These are phyloP conservation scores for Yamadazyma scolyti DNA, from an alignment of 805 yeast genomes.

Conservation along the genomic window DNA sequence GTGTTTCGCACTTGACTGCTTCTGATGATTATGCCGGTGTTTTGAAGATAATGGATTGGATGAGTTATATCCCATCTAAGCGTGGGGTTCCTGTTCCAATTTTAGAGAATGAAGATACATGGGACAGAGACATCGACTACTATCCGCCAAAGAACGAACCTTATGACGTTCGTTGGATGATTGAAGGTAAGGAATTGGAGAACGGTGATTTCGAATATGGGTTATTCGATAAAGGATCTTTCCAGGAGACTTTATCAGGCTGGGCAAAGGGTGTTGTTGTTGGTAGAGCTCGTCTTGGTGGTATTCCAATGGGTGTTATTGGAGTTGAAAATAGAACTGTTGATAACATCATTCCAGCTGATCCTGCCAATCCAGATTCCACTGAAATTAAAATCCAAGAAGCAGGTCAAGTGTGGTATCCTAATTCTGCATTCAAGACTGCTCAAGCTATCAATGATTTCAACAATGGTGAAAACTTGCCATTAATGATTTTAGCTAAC, in stretches of 20 bases:
- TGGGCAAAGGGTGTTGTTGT: slow-evolving; percentile 99
- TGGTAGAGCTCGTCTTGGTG: slow-evolving; percentile 98
- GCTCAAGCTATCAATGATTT: slow-evolving; percentile 98
- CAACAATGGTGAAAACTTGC: slow-evolving; percentile 97
- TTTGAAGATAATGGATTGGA: slow-evolving; percentile 90
- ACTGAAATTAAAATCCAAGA: slow-evolving; percentile 85
- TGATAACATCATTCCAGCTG: slow-evolving; percentile 92
- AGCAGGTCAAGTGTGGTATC: slow-evolving; percentile 99
- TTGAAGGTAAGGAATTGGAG: slow-evolving; percentile 73
- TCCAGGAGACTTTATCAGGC: slow-evolving; percentile 94
- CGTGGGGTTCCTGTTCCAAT: slow-evolving; percentile 90
- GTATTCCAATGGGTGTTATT: slow-evolving; percentile 97
- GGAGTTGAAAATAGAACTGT: slow-evolving; percentile 91
- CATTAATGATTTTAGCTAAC: slow-evolving; percentile 95
- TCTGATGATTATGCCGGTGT: slow-evolving; percentile 95
- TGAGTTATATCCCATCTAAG: slow-evolving; percentile 89
- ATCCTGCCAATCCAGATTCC: slow-evolving; percentile 96
- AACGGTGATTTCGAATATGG: slow-evolving; percentile 78
- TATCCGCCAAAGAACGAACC: slow-evolving; percentile 67
- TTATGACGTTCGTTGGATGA: slow-evolving; percentile 93
- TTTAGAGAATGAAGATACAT: slow-evolving; percentile 71
- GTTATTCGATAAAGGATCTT: slow-evolving; percentile 86
- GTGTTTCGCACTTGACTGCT: slow-evolving; percentile 98
- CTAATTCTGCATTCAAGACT: slow-evolving; percentile 98
- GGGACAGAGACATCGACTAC: slow-evolving; percentile 93